Percentiles rank a stretch among this genome's conserved stretches.
phyloP scores from a whole-genome alignment of 2,329 filamentous ascomycete species.

The Alternaria gansuensis region DNA sequence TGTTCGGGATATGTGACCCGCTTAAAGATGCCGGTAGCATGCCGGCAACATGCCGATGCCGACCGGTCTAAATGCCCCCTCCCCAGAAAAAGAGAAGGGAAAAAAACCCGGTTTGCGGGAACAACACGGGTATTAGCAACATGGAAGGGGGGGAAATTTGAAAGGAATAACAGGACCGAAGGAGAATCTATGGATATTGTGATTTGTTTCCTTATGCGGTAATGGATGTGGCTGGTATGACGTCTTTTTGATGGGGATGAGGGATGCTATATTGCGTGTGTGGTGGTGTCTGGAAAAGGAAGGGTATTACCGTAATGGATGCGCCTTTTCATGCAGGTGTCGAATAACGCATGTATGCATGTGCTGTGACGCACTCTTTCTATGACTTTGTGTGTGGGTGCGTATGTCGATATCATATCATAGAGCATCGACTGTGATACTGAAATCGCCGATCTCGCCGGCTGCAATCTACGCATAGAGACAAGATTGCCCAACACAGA shows the following conservation, averaged over 20 bases:
- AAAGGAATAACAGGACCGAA: constrained; percentile 18
- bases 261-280: background rate
- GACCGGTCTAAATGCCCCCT: background rate
- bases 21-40: background rate
- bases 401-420: background rate
- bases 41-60: background rate
- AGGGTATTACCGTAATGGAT: background rate
- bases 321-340: background rate
- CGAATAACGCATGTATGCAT: background rate
- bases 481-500: constrained; percentile 8
- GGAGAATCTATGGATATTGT: constrained; percentile 16
- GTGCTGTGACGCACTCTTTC: background rate
- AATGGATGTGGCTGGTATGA: constrained; percentile 5
- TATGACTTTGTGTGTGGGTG: background rate
- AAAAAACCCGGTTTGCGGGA: background rate
- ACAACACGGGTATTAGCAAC: background rate
- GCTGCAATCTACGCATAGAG: constrained; percentile 5
- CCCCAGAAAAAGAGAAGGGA: no score
- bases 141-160: no score
- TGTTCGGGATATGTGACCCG: background rate
- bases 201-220: constrained; percentile 9
- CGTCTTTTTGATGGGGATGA: background rate
- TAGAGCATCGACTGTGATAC: background rate
- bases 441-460: constrained; percentile 5
- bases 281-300: background rate